phyloP scores from a whole-genome alignment of 148 eudicot species.

The Arctostaphylos glauca region DNA sequence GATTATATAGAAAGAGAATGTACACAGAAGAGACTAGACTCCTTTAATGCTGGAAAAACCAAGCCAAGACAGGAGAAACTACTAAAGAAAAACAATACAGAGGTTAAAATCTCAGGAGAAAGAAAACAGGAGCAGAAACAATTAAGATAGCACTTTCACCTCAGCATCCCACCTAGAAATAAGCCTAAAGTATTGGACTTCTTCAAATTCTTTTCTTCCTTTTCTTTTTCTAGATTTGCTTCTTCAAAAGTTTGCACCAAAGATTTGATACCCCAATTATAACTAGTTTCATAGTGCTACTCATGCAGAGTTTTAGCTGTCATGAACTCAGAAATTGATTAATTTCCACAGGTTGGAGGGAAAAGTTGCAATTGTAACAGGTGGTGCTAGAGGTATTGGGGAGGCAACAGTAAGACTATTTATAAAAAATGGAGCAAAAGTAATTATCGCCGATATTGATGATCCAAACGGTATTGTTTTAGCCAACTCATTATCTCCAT shows the following conservation, averaged over 20 bases:
- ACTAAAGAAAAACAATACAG: too few species aligned
- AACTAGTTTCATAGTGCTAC: too few species aligned
- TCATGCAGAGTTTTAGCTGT: not conserved
- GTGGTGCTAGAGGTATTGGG: conserved; percentile 25
- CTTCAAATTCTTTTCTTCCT: not conserved
- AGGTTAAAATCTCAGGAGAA: too few species aligned
- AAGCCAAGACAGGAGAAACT: too few species aligned
- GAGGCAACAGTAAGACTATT: conserved; percentile 28
- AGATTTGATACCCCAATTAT: not conserved
- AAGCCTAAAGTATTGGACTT: too few species aligned
- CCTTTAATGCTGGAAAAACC: too few species aligned
- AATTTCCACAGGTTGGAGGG: conserved; percentile 19
- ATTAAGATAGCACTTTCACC: too few species aligned
- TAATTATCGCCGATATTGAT: conserved; percentile 22
- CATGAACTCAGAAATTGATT: not conserved
- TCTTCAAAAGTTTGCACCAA: not conserved
- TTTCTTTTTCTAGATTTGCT: not conserved
- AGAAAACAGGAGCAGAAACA: too few species aligned
- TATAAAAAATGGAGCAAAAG: conserved; percentile 26
- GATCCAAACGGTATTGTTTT: conserved; percentile 13
- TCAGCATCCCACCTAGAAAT: too few species aligned
- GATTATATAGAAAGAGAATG: too few species aligned
- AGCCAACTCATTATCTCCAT: conserved; percentile 21
- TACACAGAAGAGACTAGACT: too few species aligned
- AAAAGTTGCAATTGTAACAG: conserved; percentile 26